Conservation (phyloP, 2,329 filamentous ascomycete species). For the Ophiostoma angusticollis region DNA sequence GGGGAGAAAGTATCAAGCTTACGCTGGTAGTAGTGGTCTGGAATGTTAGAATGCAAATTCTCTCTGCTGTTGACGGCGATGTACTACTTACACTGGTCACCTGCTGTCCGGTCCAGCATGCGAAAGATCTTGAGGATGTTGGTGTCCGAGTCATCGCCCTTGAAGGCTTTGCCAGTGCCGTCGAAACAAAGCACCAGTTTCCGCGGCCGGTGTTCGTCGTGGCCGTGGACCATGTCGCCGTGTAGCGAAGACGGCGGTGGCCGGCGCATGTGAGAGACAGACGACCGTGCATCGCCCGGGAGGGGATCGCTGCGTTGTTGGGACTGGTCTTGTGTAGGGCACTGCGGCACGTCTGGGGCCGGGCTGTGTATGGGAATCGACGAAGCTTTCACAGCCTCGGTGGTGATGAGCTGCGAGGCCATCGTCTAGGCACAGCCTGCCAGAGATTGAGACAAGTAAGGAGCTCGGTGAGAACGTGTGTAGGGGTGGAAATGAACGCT, state of each 20-base stretch:
- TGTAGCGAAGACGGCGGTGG: neutral
- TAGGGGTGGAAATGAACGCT: too few relatives aligned
- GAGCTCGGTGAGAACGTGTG: too few relatives aligned
- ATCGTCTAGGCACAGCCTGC: too few relatives aligned
- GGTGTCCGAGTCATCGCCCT: constrained; percentile 49
- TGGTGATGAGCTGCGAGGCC: too few relatives aligned
- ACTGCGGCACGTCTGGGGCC: too few relatives aligned
- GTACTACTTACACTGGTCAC: constrained; percentile 46
- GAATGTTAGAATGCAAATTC: too few relatives aligned
- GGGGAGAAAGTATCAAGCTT: too few relatives aligned
- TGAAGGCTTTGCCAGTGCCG: constrained; percentile 51
- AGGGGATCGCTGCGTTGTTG: neutral
- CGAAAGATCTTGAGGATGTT: constrained; percentile 60
- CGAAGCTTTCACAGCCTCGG: too few relatives aligned
- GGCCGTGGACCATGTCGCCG: constrained; percentile 4
- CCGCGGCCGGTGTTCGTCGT: constrained; percentile 11
- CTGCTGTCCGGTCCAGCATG: constrained; percentile 51
- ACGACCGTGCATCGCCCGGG: neutral
- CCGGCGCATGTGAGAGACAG: neutral
- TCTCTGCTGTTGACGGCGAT: too few relatives aligned
- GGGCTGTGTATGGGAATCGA: too few relatives aligned
- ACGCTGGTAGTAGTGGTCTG: constrained; percentile 51
- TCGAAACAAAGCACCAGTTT: constrained; percentile 52
- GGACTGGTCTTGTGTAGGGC: neutral
- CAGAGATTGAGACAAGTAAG: too few relatives aligned